Evolutionary conservation across 148 eudicot genomes (phyloP).

Genomic region (Dianthus caryophyllus): DNA sequence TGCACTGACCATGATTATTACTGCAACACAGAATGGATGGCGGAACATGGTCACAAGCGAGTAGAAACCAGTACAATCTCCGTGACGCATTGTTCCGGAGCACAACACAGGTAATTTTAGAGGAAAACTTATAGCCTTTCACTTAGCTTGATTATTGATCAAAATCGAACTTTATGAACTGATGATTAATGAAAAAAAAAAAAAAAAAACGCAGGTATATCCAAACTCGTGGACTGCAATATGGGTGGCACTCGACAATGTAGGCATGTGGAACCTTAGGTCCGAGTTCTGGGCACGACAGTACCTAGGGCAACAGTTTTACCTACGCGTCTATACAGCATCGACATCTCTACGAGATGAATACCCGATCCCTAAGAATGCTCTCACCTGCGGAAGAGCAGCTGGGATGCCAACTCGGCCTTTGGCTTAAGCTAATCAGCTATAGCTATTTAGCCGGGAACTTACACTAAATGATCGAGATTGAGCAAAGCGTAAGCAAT

Average conservation of each 20-base stretch:
- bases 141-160: background rate
- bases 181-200: background rate
- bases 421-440: slow-evolving; percentile 23
- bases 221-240: slow-evolving; percentile 90
- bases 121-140: background rate
- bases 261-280: slow-evolving; percentile 95
- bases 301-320: slow-evolving; percentile 84
- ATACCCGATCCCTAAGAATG: slow-evolving; percentile 78
- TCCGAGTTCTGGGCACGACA: slow-evolving; percentile 93
- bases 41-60: slow-evolving; percentile 66
- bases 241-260: slow-evolving; percentile 78
- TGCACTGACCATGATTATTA: slow-evolving; percentile 5
- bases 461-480: slow-evolving; percentile 17
- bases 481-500: slow-evolving; percentile 13
- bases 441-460: slow-evolving; percentile 2
- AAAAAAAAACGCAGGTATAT: slow-evolving; percentile 54
- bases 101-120: slow-evolving; percentile 62
- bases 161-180: background rate
- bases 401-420: slow-evolving; percentile 75
- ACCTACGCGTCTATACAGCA: slow-evolving; percentile 66
- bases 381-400: slow-evolving; percentile 87
- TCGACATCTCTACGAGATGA: slow-evolving; percentile 85
- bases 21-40: slow-evolving; percentile 83
- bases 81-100: slow-evolving; percentile 75
- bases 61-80: slow-evolving; percentile 76